Evolutionary conservation across 441 rosid species (phyloP), one percentile per base, ranked within the genome.

Genomic region (Capsella rubella): DNA sequence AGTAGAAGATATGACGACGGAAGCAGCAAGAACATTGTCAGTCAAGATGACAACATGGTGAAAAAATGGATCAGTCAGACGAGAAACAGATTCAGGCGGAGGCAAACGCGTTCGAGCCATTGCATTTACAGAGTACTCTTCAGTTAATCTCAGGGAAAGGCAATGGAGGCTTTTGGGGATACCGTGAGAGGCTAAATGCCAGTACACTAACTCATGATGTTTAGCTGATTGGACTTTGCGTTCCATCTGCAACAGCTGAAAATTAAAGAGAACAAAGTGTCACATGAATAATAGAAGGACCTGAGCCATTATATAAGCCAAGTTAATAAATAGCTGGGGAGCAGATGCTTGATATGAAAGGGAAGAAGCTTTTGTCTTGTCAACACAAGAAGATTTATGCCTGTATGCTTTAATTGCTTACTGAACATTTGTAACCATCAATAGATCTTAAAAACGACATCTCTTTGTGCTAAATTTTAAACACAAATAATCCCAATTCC

Each of bases 171-270:
- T 80, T 85, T 88, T 88, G 8, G 99, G 99, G 58, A 95, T 80
- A 64, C 97, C 96, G 37, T 83, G 95, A 59, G 99, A 90, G 49
- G 97, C 97, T 77, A 95, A 84, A 84, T 90, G 96, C 96, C 97
- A 90, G 81, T 87, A 87, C 35, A 90, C 75, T 47, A 85, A 87
- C 84, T 95, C 97, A 28, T 86, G 90, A 51, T 82, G 86, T 80
- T 84, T 86, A 0, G 95, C 95, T 55, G 85, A 83, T 76, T 86
- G 88, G 34, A 90, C 89, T 78, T 84, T 81, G 56, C 66, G 90
- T 72, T 93, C 92, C 98, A 93, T 85, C 78, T 75, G 86, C 73
- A 79, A 71, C 54, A 93, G 82, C 98, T 93, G 89, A 68, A 75
- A 34, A 46, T 63, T 15, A 57, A 71, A 75, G 57, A 61, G 54